Percentiles rank a stretch among this genome's conserved stretches.
Evolutionary conservation across 805 yeast genomes (phyloP).

Genomic region (Lachancea dasiensis): DNA sequence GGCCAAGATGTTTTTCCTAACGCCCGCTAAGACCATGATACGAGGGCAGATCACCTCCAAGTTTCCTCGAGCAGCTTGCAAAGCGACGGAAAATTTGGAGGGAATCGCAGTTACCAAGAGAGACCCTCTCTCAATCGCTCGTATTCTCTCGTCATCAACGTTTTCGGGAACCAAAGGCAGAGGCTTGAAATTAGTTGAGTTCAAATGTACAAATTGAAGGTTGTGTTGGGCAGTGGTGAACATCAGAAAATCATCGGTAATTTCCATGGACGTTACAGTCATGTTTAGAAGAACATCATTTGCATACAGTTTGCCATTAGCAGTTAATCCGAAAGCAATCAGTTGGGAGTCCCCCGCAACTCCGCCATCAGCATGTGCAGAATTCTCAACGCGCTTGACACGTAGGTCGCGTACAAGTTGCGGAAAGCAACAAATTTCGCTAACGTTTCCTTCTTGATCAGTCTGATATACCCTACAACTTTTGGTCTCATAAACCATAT

Average conservation of each 20-base stretch:
- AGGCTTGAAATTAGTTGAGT: constrained; percentile 36
- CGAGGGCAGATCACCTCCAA: constrained; percentile 91
- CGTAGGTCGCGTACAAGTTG: constrained; percentile 61
- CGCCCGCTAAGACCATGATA: constrained; percentile 81
- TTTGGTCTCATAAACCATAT: constrained; percentile 52
- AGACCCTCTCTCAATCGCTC: constrained; percentile 90
- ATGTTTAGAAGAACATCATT: constrained; percentile 53
- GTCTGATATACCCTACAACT: constrained; percentile 53
- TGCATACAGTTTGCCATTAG: constrained; percentile 67
- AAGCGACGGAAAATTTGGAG: constrained; percentile 68
- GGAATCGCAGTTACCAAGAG: constrained; percentile 77
- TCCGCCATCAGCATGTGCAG: constrained; percentile 24
- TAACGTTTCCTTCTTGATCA: constrained; percentile 28
- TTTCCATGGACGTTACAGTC: constrained; percentile 75
- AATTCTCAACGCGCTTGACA: constrained; percentile 34
- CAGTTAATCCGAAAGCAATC: constrained; percentile 65
- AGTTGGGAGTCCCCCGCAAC: constrained; percentile 24
- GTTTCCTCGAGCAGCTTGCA: constrained; percentile 96
- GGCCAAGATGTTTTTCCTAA: constrained; percentile 59
- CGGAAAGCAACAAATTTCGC: constrained; percentile 50
- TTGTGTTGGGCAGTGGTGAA: constrained; percentile 87
- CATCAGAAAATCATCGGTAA: constrained; percentile 65
- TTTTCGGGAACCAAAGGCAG: constrained; percentile 34
- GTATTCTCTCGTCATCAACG: constrained; percentile 68
- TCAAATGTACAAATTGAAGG: constrained; percentile 73